phyloP scores from a whole-genome alignment of 768 basidiomycete genomes.

The Tremella fuciformis region DNA sequence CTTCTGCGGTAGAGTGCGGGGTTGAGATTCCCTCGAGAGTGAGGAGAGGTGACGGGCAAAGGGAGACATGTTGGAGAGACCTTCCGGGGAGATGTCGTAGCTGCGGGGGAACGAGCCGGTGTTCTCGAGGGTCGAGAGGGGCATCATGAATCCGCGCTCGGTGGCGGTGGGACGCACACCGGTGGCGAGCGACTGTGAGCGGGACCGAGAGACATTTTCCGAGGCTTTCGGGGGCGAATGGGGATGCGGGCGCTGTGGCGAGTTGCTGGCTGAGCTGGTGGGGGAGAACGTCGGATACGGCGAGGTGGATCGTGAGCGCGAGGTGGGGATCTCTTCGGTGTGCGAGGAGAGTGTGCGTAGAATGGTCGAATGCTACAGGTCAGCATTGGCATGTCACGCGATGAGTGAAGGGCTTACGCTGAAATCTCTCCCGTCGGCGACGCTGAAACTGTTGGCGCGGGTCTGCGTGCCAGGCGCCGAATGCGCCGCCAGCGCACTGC shows the following conservation, averaged over 20 bases:
- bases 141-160: slow-evolving; percentile 30
- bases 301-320: slow-evolving; percentile 37
- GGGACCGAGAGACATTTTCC: slow-evolving; percentile 40
- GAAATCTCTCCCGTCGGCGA: slow-evolving; percentile 31
- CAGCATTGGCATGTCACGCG: slow-evolving; percentile 3
- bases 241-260: slow-evolving; percentile 21
- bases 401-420: slow-evolving; percentile 28
- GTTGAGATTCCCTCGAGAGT: slow-evolving; percentile 6
- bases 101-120: slow-evolving; percentile 23
- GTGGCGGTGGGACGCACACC: slow-evolving; percentile 35
- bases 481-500: slow-evolving; percentile 24
- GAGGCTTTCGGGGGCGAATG: slow-evolving; percentile 44
- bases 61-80: slow-evolving; percentile 39
- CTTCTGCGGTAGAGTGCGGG: not conserved
- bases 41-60: slow-evolving; percentile 34
- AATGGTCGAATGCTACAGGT: slow-evolving; percentile 23
- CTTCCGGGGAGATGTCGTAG: slow-evolving; percentile 32
- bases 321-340: slow-evolving; percentile 35
- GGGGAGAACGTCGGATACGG: slow-evolving; percentile 48
- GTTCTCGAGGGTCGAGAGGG: slow-evolving; percentile 39
- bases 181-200: slow-evolving; percentile 43
- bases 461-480: slow-evolving; percentile 39
- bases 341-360: slow-evolving; percentile 38
- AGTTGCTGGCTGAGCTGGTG: slow-evolving; percentile 37
- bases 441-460: slow-evolving; percentile 47